A percentile compares a stretch with the other conserved stretches of the same genome.
Conservation (phyloP, 495 filamentous ascomycete genomes). For the Penicillium canescens region DNA sequence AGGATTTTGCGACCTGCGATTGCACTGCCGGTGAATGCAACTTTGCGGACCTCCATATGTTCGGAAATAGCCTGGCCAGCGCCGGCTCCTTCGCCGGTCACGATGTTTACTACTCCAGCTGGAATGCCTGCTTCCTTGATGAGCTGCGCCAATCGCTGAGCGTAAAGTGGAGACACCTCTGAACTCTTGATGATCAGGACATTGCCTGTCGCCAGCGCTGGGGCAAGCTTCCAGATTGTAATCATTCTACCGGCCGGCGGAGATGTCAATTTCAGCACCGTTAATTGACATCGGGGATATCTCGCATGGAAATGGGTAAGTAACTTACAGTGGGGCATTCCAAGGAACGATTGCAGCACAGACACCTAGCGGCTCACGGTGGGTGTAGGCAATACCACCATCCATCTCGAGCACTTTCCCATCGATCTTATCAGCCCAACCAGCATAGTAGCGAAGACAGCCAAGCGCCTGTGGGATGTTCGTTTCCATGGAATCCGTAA, state of each 20-base stretch:
- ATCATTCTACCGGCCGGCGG: constrained; percentile 82
- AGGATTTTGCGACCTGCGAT: constrained; percentile 27
- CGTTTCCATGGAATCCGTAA: constrained; percentile 17
- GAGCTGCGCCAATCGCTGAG: constrained; percentile 81
- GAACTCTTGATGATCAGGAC: constrained; percentile 84
- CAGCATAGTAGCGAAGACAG: constrained; percentile 35
- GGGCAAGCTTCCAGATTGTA: too few species aligned
- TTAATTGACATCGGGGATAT: too few species aligned
- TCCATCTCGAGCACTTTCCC: constrained; percentile 28
- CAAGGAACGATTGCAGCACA: constrained; percentile 39
- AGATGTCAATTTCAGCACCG: too few species aligned
- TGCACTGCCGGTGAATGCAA: constrained; percentile 42
- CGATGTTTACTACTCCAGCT: constrained; percentile 80
- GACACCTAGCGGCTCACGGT: constrained; percentile 36
- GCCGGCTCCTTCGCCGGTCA: constrained; percentile 77
- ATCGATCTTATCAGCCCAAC: constrained; percentile 37
- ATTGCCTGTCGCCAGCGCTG: constrained; percentile 58
- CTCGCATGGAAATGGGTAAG: background rate
- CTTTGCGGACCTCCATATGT: constrained; percentile 77
- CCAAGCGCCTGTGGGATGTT: constrained; percentile 23
- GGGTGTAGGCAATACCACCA: constrained; percentile 29
- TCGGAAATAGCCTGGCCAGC: constrained; percentile 77
- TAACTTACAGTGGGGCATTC: constrained; percentile 32
- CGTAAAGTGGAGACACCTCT: constrained; percentile 85
- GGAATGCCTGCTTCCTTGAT: constrained; percentile 85